Base-by-base conservation (phyloP, 129 eudicot genomes). In the Flaveria trinervia region DNA sequence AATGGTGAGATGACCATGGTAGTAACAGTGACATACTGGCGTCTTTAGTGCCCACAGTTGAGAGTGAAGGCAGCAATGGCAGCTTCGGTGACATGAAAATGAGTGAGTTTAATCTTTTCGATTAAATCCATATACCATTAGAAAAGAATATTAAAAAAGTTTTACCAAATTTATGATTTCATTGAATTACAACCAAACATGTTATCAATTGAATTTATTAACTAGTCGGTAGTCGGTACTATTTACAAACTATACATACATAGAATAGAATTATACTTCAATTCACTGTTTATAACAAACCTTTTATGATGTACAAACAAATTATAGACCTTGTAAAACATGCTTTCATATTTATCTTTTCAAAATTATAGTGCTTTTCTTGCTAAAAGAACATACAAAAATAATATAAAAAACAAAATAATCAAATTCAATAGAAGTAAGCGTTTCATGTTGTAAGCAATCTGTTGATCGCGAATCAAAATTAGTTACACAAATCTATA, bases 401-500 rank as follows among this genome's bases (percentile, higher is more conserved):
- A 36, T 48, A 41, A 26, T 25, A 14, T 13, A 55, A 67, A 51
- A 68, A 74, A 73, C 56, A 14, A 74, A 80, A 66, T 25, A 73
- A 80, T 80, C 26, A 57, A 74, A 74, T 74, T 74, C 48, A 74
- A 56, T 74, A 56, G 75, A 64, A 28, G 69, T 74, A 54, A 61
- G 20, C 36, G 57, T 62, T 56, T 70, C 71, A 80, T 73, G 74
- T 73, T 73, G 75, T 74, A 74, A 80, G 75, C 75, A 64, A 75
- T 43, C 68, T 1, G 48, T 65, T 55, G 14, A 75, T 55, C 18
- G 18, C 67, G 72, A 66, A 80, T 55, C 62, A 23, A 66, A 67
- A 52, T 75, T 80, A 55, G 84, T 77, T 80, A 80, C 84, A 57
- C 52, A 66, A 18, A 41, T 65, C 74, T 66, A 65, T 80, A 73